Base-by-base conservation (phyloP, 495 filamentous ascomycete genomes). In the Ascodesmis nigricans region DNA sequence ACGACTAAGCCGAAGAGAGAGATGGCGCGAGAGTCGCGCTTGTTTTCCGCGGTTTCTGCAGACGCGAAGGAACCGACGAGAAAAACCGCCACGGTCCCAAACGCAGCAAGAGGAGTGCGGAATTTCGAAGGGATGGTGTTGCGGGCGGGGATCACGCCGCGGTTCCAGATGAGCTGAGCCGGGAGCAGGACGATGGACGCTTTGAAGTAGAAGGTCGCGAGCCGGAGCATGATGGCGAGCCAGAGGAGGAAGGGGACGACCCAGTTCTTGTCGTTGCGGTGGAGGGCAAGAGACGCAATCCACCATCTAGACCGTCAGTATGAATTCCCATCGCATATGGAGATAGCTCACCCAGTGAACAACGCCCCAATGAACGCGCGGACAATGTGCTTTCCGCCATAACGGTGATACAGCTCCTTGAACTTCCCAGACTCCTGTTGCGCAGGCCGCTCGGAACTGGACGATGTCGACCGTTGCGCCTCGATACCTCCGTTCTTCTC, bases 171-270 rank as follows among this genome's bases (percentile, higher is more conserved):
- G 11, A 55, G 69, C 36, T 65, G 60, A 47, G 74, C 61, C 1
- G 79, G 78, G 37, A 50, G 60, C 40, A 70, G 68, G 38, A 76
- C 45, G 39, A 78, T 61, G 21, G 58, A 59, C 40, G 73, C 64
- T 0, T 78, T 75, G 7, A 90, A 54, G 45, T 78, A 71, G 47
- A 77, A 65, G 54, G 71, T 72, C 41, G 90, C 44, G 28, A 90
- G 53, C 3, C 82, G 71, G 38, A 90, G 53, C 5, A 65, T 66
- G 44, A 91, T 71, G 36, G 57, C 65, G 24, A 91, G 66, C 54
- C 71, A 92, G 10, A 92, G 38, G 24, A 92, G 63, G 55, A 83
- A 82, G 5, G 82, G 79, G 21, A 82, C 68, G 43, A 91, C 43
- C 82, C 82, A 92, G 9, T 52, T 52, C 46, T 67, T 64, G 48